A percentile compares a stretch with the other conserved stretches of the same genome.
phyloP scores from a whole-genome alignment of 352 stramenopile species.

The Thraustochytrium striatum region DNA sequence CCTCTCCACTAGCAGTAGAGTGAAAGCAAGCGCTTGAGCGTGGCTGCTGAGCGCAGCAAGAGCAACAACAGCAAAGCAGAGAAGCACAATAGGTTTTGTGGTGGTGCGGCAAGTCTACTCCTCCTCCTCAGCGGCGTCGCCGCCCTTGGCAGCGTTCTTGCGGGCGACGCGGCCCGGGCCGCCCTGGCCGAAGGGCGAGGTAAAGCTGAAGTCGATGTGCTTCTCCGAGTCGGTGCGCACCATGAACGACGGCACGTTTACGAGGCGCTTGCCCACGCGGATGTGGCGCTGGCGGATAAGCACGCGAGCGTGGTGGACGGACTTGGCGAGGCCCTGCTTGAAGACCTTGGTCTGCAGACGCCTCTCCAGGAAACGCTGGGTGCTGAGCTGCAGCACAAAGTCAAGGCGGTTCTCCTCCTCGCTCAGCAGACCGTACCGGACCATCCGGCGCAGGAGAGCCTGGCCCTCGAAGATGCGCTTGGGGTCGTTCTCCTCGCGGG shows the following conservation, averaged over 20 bases:
- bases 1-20: too few relatives aligned
- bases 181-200: conserved; percentile 94
- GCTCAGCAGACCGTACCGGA: conserved; percentile 89
- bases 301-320: conserved; percentile 97
- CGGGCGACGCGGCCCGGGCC: conserved; percentile 82
- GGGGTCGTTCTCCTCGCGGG: conserved; percentile 94
- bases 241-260: conserved; percentile 98
- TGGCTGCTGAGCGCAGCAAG: too few relatives aligned
- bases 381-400: conserved; percentile 95
- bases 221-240: conserved; percentile 97
- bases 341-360: conserved; percentile 96
- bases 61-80: too few relatives aligned
- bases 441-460: conserved; percentile 93
- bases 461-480: conserved; percentile 97
- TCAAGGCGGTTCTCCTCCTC: conserved; percentile 97
- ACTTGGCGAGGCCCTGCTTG: conserved; percentile 99
- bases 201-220: conserved; percentile 98
- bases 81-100: neutral
- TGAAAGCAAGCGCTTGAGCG: too few relatives aligned
- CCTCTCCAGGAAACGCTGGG: conserved; percentile 96
- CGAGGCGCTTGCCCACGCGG: conserved; percentile 94
- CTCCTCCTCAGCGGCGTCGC: conserved; percentile 39
- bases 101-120: conserved; percentile 42
- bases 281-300: conserved; percentile 99
- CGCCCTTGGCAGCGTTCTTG: conserved; percentile 45